Conservation (phyloP, 805 yeast genomes). For the Vanderwaltozyma tropicalis region DNA sequence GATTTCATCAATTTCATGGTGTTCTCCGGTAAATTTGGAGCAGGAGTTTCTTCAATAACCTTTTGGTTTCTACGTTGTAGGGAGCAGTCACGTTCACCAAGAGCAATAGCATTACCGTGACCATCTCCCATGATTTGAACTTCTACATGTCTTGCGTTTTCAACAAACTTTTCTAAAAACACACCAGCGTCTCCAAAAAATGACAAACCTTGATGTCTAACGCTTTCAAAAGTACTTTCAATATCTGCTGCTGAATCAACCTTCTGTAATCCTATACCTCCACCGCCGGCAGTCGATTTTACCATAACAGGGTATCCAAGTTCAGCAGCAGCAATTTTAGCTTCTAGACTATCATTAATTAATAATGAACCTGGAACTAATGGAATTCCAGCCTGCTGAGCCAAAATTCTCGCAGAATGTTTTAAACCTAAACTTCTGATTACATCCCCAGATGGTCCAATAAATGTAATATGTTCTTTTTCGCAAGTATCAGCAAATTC, state of each 20-base stretch:
- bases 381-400: conserved; percentile 85
- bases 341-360: conserved; percentile 61
- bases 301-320: conserved; percentile 89
- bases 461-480: conserved; percentile 75
- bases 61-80: conserved; percentile 95
- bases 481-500: conserved; percentile 86
- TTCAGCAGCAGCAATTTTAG: conserved; percentile 59
- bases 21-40: conserved; percentile 78
- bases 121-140: conserved; percentile 97
- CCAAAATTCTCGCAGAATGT: conserved; percentile 94
- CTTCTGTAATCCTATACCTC: conserved; percentile 95
- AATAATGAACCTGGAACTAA: conserved; percentile 95
- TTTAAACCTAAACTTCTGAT: conserved; percentile 85
- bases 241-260: conserved; percentile 78
- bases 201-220: conserved; percentile 85
- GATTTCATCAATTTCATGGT: conserved; percentile 67
- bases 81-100: conserved; percentile 97
- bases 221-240: conserved; percentile 77
- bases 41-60: conserved; percentile 94
- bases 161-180: conserved; percentile 88
- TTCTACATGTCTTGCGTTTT: conserved; percentile 92
- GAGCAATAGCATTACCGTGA: conserved; percentile 78
- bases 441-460: conserved; percentile 94
- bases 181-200: conserved; percentile 96
- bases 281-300: conserved; percentile 98